Conservation (phyloP, 1,139 yeast species). For the Blastobotrys raffinosifermentans region DNA sequence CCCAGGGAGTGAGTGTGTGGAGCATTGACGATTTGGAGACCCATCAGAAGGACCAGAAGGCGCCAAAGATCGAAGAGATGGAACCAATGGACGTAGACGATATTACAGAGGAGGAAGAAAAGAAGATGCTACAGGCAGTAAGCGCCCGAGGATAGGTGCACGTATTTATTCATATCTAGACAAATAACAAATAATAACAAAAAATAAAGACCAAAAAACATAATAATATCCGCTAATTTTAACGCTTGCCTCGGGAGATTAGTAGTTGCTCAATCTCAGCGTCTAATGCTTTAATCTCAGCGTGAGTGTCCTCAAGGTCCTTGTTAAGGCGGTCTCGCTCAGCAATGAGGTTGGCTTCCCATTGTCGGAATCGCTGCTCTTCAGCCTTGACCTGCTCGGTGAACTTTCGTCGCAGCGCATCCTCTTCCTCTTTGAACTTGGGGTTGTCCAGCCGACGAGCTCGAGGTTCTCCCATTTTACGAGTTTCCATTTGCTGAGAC, state of each 20-base stretch:
- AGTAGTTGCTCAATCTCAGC: conserved; percentile 28
- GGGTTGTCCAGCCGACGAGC: conserved; percentile 60
- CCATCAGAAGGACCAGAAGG: conserved; percentile 42
- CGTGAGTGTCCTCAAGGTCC: conserved; percentile 85
- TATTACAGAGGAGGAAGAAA: conserved; percentile 10
- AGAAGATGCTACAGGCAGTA: conserved; percentile 3
- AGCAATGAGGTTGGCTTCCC: conserved; percentile 94
- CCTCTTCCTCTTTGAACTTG: conserved; percentile 93
- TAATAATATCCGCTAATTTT: background rate
- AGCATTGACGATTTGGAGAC: conserved; percentile 59
- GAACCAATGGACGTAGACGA: conserved; percentile 12
- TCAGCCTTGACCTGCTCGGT: conserved; percentile 98
- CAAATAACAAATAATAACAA: background rate
- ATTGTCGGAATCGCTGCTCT: conserved; percentile 94
- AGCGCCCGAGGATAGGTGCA: background rate
- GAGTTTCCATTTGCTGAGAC: conserved; percentile 66
- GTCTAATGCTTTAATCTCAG: conserved; percentile 33
- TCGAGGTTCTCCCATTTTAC: conserved; percentile 44
- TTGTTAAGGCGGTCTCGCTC: conserved; percentile 92
- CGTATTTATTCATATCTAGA: background rate
- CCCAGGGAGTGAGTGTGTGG: conserved; percentile 96
- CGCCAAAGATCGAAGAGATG: conserved; percentile 6
- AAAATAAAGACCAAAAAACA: background rate
- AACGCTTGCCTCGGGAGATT: conserved; percentile 17
- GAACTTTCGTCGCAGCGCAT: conserved; percentile 84